Evolutionary conservation across 495 filamentous ascomycete genomes (phyloP).

Genomic region (Tuber indicum): DNA sequence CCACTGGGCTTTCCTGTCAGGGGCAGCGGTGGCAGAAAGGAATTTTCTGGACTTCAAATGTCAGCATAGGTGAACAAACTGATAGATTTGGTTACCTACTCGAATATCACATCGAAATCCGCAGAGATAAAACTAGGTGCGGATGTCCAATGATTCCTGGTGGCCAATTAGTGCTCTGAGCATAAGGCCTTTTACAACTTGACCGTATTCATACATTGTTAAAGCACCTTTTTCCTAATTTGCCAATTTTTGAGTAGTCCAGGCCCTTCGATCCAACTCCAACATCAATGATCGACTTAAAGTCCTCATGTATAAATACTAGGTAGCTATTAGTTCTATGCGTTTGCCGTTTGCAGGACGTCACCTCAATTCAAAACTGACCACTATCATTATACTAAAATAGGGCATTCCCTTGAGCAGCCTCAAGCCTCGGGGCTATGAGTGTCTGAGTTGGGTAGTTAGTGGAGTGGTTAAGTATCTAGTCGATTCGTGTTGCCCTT

Average conservation of each 20-base stretch:
- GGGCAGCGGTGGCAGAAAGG: constrained; percentile 38
- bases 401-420: constrained; percentile 44
- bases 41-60: constrained; percentile 42
- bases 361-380: constrained; percentile 10
- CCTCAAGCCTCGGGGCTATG: constrained; percentile 36
- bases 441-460: constrained; percentile 23
- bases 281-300: constrained; percentile 44
- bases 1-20: constrained; percentile 29
- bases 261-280: constrained; percentile 45
- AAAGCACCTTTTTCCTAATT: constrained; percentile 47
- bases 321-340: constrained; percentile 10
- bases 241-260: constrained; percentile 43
- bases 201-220: constrained; percentile 36
- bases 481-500: constrained; percentile 41
- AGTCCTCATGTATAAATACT: constrained; percentile 44
- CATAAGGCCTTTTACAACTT: neutral
- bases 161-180: constrained; percentile 7
- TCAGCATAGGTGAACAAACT: neutral
- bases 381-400: constrained; percentile 44
- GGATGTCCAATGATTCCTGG: constrained; percentile 47
- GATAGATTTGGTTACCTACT: constrained; percentile 32
- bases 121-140: constrained; percentile 46
- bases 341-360: neutral
- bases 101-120: too few relatives aligned
- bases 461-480: constrained; percentile 43